phyloP scores from a whole-genome alignment of 768 basidiomycete genomes.

The Lactarius tabidus region DNA sequence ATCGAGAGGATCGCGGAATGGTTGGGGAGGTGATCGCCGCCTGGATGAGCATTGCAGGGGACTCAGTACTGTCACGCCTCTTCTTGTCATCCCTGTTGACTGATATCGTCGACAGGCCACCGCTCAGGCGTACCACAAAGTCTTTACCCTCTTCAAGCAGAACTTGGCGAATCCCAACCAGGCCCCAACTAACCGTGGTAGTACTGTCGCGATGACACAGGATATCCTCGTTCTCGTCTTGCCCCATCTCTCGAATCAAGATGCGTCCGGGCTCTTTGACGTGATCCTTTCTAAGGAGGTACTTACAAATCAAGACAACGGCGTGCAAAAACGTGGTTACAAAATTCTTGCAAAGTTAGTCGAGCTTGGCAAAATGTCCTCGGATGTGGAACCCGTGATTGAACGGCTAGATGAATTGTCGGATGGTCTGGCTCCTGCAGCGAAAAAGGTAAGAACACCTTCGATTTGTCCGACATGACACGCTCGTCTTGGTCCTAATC shows the following conservation, averaged over 20 bases:
- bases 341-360: conserved; percentile 74
- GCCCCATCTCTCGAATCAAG: conserved; percentile 60
- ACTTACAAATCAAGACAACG: conserved; percentile 74
- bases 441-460: conserved; percentile 72
- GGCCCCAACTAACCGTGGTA: conserved; percentile 38
- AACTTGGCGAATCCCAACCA: conserved; percentile 47
- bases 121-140: conserved; percentile 74
- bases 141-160: conserved; percentile 64
- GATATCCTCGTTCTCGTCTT: conserved; percentile 86
- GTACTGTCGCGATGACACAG: conserved; percentile 59
- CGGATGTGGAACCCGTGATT: conserved; percentile 57
- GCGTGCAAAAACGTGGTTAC: conserved; percentile 93
- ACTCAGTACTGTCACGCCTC: conserved; percentile 30
- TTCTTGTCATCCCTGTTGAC: background rate
- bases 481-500: background rate
- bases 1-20: conserved; percentile 65
- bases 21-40: conserved; percentile 84
- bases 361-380: conserved; percentile 49
- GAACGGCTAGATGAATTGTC: conserved; percentile 60
- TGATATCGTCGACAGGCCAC: conserved; percentile 49
- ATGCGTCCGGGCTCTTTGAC: conserved; percentile 61
- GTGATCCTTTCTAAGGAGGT: conserved; percentile 66
- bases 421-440: conserved; percentile 68
- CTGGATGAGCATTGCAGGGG: conserved; percentile 81
- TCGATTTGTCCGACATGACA: background rate